These are phyloP conservation scores for Pyrrhoderma lamaoense DNA, from an alignment of 1,284 basidiomycete genomes.

Conservation along the genomic window DNA sequence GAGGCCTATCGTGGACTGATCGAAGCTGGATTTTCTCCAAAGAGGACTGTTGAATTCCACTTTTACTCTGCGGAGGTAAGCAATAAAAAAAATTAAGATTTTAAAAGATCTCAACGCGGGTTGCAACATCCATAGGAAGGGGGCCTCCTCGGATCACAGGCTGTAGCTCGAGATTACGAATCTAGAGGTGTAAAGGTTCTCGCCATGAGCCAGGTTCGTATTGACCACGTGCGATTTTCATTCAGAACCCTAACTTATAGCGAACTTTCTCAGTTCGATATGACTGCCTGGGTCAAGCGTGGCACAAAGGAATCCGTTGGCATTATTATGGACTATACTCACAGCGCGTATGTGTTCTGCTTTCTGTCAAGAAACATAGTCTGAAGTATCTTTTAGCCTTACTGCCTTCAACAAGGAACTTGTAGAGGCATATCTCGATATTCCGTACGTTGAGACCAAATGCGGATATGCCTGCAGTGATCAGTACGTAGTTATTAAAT, in stretches of 20 bases:
- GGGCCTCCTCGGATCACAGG: conserved; percentile 93
- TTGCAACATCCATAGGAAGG: conserved; percentile 53
- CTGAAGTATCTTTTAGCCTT: conserved; percentile 37
- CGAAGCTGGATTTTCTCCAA: conserved; percentile 70
- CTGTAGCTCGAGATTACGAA: conserved; percentile 78
- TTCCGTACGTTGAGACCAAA: conserved; percentile 73
- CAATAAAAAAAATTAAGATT: conserved; percentile 8
- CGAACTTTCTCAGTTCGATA: conserved; percentile 61
- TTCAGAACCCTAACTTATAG: conserved; percentile 13
- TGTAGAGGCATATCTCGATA: conserved; percentile 71
- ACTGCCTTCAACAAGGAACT: conserved; percentile 76
- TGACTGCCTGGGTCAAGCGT: conserved; percentile 94
- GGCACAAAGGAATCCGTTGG: conserved; percentile 86
- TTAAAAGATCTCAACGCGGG: conserved; percentile 9
- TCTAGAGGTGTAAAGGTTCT: conserved; percentile 57
- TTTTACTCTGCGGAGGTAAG: conserved; percentile 88
- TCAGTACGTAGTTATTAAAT: conserved; percentile 48
- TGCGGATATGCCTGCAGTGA: conserved; percentile 97
- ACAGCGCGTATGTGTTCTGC: conserved; percentile 43
- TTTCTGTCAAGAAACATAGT: conserved; percentile 2
- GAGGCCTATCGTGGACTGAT: conserved; percentile 84
- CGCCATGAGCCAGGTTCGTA: conserved; percentile 79
- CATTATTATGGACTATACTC: conserved; percentile 84
- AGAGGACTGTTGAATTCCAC: conserved; percentile 84
- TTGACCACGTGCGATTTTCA: conserved; percentile 16